Conservation (phyloP, 345 rosid genomes). For the Aethionema arabicum region DNA sequence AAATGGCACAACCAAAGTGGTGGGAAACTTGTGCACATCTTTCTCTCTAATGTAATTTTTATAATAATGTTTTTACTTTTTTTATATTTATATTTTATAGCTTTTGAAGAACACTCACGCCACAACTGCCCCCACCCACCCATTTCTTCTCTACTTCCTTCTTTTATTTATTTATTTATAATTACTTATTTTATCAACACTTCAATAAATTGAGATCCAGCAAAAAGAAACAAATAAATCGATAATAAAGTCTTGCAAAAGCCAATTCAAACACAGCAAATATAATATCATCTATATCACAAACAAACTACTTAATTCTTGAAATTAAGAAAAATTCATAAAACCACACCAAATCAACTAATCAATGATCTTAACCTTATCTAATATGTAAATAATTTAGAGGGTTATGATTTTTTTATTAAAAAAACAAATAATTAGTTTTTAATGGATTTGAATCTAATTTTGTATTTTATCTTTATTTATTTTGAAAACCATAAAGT, state of each 20-base stretch:
- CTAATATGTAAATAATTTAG: too few species aligned
- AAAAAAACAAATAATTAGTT: too few species aligned
- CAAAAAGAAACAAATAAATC: constrained; percentile 8
- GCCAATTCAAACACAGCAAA: neutral
- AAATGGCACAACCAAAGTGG: constrained; percentile 29
- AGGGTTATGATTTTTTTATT: too few species aligned
- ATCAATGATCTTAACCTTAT: too few species aligned
- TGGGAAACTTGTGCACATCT: constrained; percentile 39
- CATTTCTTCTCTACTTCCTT: constrained; percentile 23
- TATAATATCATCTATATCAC: constrained; percentile 7
- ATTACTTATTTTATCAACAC: neutral
- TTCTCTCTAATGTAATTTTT: neutral
- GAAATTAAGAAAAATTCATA: constrained; percentile 4
- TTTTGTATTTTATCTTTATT: too few species aligned
- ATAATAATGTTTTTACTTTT: too few species aligned
- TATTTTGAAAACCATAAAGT: too few species aligned
- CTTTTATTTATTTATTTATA: neutral
- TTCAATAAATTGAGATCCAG: neutral
- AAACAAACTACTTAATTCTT: constrained; percentile 2
- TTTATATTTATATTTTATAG: constrained; percentile 13
- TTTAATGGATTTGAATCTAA: too few species aligned
- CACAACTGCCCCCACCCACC: constrained; percentile 42
- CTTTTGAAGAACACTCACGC: constrained; percentile 34
- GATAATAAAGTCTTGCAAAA: neutral
- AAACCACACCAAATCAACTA: neutral